Percentiles rank a stretch among this genome's conserved stretches.
These are phyloP conservation scores for Zygosaccharomyces bailii DNA, from an alignment of 805 yeast genomes.

Conservation along the genomic window DNA sequence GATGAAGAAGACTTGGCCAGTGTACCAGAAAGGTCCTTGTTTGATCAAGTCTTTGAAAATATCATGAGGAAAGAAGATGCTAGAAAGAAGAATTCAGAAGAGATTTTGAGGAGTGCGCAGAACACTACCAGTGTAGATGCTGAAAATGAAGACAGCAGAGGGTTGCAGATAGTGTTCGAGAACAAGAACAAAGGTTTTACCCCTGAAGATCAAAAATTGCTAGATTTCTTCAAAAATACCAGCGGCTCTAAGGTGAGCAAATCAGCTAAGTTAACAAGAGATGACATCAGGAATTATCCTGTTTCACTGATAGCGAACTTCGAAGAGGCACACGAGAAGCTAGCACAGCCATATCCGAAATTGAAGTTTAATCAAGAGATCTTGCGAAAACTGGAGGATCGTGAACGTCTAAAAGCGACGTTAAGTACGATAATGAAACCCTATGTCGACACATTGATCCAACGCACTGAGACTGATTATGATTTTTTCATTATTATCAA, in stretches of 20 bases:
- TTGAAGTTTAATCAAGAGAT: constrained; percentile 12
- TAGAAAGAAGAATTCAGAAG: constrained; percentile 14
- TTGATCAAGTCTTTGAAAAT: constrained; percentile 27
- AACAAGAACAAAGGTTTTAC: constrained; percentile 16
- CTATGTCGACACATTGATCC: constrained; percentile 14
- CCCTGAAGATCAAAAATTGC: constrained; percentile 16
- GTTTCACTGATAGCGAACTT: constrained; percentile 24
- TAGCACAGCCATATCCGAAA: constrained; percentile 3
- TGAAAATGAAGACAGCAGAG: constrained; percentile 9
- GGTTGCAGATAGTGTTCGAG: constrained; percentile 24
- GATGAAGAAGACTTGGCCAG: constrained; percentile 21
- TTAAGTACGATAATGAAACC: constrained; percentile 25
- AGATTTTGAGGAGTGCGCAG: constrained; percentile 11
- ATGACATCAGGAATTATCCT: constrained; percentile 27
- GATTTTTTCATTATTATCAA: constrained; percentile 23
- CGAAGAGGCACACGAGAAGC: constrained; percentile 8
- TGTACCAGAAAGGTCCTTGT: constrained; percentile 27
- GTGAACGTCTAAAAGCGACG: constrained; percentile 24
- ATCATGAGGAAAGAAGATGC: constrained; percentile 25
- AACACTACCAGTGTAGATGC: not conserved
- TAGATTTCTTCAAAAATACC: constrained; percentile 19
- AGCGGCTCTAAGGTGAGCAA: constrained; percentile 14
- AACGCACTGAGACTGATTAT: constrained; percentile 24
- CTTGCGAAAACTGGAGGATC: constrained; percentile 20
- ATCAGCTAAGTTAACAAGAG: constrained; percentile 22